A percentile compares a stretch with the other conserved stretches of the same genome.
Evolutionary conservation across 2,329 filamentous ascomycete species (phyloP).

Genomic region (Pestalotiopsis sp.): DNA sequence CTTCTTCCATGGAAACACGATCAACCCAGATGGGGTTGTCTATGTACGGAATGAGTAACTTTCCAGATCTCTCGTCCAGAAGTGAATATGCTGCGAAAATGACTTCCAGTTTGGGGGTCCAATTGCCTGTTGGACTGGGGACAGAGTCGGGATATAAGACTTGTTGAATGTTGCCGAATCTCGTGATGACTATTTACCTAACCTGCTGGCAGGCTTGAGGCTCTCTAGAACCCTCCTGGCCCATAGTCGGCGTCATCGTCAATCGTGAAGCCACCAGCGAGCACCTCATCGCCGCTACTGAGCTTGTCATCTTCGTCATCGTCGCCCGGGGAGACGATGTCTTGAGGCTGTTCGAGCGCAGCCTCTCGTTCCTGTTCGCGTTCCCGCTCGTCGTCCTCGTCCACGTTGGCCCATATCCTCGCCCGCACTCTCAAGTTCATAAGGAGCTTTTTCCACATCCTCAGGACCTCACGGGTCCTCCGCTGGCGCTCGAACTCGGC

Average conservation of each 20-base stretch:
- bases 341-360: slow-evolving; percentile 34
- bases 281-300: slow-evolving; percentile 37
- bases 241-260: slow-evolving; percentile 29
- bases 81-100: too few relatives aligned
- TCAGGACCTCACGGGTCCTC: slow-evolving; percentile 60
- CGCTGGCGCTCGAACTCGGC: slow-evolving; percentile 64
- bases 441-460: slow-evolving; percentile 75
- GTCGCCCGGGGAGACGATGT: slow-evolving; percentile 24
- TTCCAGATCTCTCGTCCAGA: too few relatives aligned
- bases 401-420: slow-evolving; percentile 64
- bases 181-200: too few relatives aligned
- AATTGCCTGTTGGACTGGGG: too few relatives aligned
- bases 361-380: slow-evolving; percentile 30
- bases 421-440: slow-evolving; percentile 76
- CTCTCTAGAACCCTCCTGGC: not conserved
- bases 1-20: too few relatives aligned
- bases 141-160: too few relatives aligned
- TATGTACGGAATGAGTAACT: too few relatives aligned
- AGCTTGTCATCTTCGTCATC: slow-evolving; percentile 23
- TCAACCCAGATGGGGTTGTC: too few relatives aligned
- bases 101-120: too few relatives aligned
- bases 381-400: slow-evolving; percentile 44
- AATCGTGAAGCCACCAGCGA: slow-evolving; percentile 43
- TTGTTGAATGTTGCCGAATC: too few relatives aligned
- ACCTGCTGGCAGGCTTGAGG: not conserved